Evolutionary conservation across 2,329 filamentous ascomycete species (phyloP), one percentile per base, ranked within the genome.

Genomic region (Colletotrichum abscissum): DNA sequence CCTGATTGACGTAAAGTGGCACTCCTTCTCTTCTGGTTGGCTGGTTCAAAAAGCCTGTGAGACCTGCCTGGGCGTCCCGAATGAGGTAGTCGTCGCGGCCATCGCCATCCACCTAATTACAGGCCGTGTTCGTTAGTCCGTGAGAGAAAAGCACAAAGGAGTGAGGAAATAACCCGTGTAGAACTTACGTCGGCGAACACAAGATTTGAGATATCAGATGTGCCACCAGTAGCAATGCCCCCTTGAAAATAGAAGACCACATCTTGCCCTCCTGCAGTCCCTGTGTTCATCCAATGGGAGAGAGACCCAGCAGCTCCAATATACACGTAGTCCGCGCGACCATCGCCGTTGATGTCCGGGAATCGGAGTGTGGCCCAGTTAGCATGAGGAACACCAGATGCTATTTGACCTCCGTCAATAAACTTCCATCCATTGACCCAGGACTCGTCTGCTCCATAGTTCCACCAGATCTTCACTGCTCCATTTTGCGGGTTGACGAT

Each of bases 311-410:
- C 72, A 38, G 76, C 46, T 2, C 77, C 78, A 4, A 78, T 74
- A 3, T 75, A 76, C 4, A 79, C 74, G 33, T 78, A 79, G 67
- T 78, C 78, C 6, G 78, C 76, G 11, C 78, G 22, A 5, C 77
- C 77, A 59, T 79, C 78, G 11, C 78, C 77, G 49, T 79, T 79
- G 62, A 79, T 75, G 30, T 79, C 77, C 4, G 77, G 72, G 49
- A 79, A 79, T 2, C 76, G 72, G 0, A 79, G 24, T 1, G 78
- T 79, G 12, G 65, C 60, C 2, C 71, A 63, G 26, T 78, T 79
- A 1, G 78, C 77, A 30, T 79, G 77, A 0, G 74, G 77, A 14
- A 77, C 76, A 0, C 77, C 77, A 0, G 71, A 73, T 2, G 78
- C 77, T n/a, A 78, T 78, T 19, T 76, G 35, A 5, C 77, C 78